These are phyloP conservation scores for Phaeosphaeria sp. DNA, from an alignment of 2,329 filamentous ascomycete species.

Conservation along the genomic window DNA sequence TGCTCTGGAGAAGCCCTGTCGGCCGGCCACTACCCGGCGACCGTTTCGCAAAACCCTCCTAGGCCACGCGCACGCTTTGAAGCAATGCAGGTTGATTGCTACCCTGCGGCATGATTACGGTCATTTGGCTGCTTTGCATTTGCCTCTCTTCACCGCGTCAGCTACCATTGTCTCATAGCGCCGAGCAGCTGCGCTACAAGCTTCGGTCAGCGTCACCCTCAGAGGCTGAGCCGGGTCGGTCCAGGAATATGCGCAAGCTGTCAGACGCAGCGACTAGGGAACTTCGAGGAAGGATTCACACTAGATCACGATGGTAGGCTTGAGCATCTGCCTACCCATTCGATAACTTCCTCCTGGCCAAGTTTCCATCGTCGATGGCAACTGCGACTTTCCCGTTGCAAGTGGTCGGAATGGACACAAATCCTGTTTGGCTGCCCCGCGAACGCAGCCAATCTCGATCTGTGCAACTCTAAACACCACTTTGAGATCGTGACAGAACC, in stretches of 20 bases:
- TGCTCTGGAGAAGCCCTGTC: neutral
- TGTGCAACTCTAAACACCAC: neutral
- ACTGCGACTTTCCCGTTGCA: neutral
- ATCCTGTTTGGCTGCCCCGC: neutral
- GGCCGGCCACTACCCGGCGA: neutral
- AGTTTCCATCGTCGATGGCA: neutral
- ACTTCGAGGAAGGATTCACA: neutral
- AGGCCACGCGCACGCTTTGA: neutral
- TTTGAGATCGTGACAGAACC: neutral
- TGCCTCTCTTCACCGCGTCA: neutral
- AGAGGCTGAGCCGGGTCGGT: conserved; percentile 8
- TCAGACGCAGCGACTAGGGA: conserved; percentile 2
- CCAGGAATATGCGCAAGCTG: conserved; percentile 6
- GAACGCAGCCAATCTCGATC: neutral
- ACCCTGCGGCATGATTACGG: neutral
- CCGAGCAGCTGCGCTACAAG: neutral
- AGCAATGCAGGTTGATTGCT: neutral
- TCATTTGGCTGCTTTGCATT: neutral
- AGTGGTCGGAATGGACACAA: neutral
- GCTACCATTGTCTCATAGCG: neutral
- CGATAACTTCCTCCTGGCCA: neutral
- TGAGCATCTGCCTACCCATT: neutral
- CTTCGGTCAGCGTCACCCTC: neutral
- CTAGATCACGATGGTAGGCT: neutral
- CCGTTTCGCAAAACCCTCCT: conserved; percentile 1